phyloP scores from a whole-genome alignment of 78 protist species.

The Dictyostelium purpureum region DNA sequence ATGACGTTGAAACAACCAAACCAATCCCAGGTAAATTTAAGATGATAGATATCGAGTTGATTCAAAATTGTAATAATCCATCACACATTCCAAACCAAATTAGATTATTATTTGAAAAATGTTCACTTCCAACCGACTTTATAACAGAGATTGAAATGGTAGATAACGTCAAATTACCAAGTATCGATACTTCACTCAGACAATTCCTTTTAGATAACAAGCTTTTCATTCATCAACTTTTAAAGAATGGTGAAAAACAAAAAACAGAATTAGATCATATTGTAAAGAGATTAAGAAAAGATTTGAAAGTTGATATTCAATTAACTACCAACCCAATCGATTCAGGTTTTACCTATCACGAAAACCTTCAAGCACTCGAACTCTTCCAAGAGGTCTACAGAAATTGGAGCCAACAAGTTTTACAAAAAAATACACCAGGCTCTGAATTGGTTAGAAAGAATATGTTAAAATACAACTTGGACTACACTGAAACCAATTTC shows the following conservation, averaged over 20 bases:
- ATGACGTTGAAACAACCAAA: background rate
- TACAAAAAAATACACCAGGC: background rate
- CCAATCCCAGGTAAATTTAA: background rate
- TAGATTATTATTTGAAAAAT: constrained; percentile 30
- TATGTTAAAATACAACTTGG: background rate
- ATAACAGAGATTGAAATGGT: constrained; percentile 48
- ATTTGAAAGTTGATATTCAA: background rate
- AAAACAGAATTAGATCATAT: constrained; percentile 1
- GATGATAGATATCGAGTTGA: constrained; percentile 27
- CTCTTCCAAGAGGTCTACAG: background rate
- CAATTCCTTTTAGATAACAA: constrained; percentile 57
- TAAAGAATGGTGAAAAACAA: background rate
- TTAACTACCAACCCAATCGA: constrained; percentile 4
- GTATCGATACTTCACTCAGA: constrained; percentile 23
- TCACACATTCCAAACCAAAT: constrained; percentile 56
- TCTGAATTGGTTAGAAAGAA: background rate
- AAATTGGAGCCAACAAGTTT: background rate
- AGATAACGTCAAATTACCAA: constrained; percentile 50
- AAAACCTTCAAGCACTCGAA: constrained; percentile 12
- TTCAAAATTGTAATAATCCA: constrained; percentile 39
- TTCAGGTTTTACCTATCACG: constrained; percentile 24
- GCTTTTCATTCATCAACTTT: background rate
- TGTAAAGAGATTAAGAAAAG: constrained; percentile 25
- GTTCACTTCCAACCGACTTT: constrained; percentile 29
- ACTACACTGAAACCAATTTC: constrained; percentile 29